Percentiles rank a stretch among this genome's conserved stretches.
phyloP scores from a whole-genome alignment of 2,329 filamentous ascomycete genomes.

The Diaporthe sp. region DNA sequence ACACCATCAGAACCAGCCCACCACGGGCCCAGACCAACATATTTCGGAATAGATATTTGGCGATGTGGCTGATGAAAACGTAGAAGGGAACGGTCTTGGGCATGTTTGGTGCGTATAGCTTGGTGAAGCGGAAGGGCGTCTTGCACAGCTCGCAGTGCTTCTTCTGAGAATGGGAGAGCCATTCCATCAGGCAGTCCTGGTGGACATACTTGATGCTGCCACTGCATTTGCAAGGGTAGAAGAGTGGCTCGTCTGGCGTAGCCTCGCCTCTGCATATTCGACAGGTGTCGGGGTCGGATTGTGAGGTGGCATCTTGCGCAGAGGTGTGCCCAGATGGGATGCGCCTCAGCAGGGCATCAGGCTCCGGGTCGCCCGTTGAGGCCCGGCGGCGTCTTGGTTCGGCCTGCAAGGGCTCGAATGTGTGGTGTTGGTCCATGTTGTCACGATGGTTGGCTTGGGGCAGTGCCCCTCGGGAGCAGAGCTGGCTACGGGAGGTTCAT shows the following conservation, averaged over 20 bases:
- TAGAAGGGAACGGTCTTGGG: constrained; percentile 83
- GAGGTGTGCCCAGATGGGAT: constrained; percentile 16
- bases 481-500: constrained; percentile 33
- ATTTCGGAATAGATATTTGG: constrained; percentile 78
- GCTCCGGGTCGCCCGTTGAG: constrained; percentile 29
- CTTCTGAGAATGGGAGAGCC: constrained; percentile 98
- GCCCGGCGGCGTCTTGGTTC: constrained; percentile 32
- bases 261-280: constrained; percentile 95
- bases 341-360: constrained; percentile 22
- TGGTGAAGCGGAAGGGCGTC: constrained; percentile 97
- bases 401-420: constrained; percentile 31
- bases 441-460: constrained; percentile 28
- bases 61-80: constrained; percentile 84
- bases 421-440: constrained; percentile 36
- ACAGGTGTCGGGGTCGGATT: constrained; percentile 81
- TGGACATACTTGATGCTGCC: constrained; percentile 99
- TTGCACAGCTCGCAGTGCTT: constrained; percentile 99
- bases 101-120: constrained; percentile 96
- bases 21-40: constrained; percentile 83
- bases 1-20: constrained; percentile 83
- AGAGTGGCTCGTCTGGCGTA: constrained; percentile 85
- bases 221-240: constrained; percentile 98
- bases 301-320: constrained; percentile 35
- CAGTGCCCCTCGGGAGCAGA: constrained; percentile 35
- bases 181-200: constrained; percentile 98